Conservation (phyloP, 208 protist genomes). For the Histomonas meleagridis region DNA sequence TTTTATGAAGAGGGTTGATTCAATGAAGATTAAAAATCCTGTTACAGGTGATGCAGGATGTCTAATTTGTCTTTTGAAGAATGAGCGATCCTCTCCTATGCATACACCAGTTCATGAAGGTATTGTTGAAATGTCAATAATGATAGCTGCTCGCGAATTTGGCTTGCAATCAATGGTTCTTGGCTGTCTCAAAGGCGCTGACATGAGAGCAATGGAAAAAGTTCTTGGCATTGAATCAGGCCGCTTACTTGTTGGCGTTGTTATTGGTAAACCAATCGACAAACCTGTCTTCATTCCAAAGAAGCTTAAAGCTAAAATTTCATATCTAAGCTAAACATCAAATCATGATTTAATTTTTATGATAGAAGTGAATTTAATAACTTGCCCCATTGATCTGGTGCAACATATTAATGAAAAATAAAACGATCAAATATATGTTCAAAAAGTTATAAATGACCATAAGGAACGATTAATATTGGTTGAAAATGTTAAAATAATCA, state of each 20-base stretch:
- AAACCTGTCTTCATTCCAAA: conserved; percentile 1
- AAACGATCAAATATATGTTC: too few relatives aligned
- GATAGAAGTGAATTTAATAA: too few relatives aligned
- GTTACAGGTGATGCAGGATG: background rate
- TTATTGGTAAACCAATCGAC: background rate
- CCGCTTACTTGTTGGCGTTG: background rate
- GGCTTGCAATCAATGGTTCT: background rate
- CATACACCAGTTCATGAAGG: background rate
- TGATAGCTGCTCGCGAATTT: background rate
- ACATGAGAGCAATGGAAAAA: too few relatives aligned
- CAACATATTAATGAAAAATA: too few relatives aligned
- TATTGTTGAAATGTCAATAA: background rate
- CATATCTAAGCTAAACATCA: background rate
- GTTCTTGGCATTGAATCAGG: background rate
- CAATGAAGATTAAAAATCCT: background rate
- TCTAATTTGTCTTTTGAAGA: background rate
- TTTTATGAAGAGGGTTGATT: background rate
- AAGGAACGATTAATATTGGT: too few relatives aligned
- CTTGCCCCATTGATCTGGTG: too few relatives aligned
- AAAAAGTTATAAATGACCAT: too few relatives aligned
- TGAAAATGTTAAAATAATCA: too few relatives aligned
- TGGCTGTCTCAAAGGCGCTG: background rate
- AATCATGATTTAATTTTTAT: too few relatives aligned
- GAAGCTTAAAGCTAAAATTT: background rate
- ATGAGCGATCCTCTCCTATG: background rate